Base-by-base conservation (phyloP, 257 asterid genomes). In the Salvia miltiorrhiza region DNA sequence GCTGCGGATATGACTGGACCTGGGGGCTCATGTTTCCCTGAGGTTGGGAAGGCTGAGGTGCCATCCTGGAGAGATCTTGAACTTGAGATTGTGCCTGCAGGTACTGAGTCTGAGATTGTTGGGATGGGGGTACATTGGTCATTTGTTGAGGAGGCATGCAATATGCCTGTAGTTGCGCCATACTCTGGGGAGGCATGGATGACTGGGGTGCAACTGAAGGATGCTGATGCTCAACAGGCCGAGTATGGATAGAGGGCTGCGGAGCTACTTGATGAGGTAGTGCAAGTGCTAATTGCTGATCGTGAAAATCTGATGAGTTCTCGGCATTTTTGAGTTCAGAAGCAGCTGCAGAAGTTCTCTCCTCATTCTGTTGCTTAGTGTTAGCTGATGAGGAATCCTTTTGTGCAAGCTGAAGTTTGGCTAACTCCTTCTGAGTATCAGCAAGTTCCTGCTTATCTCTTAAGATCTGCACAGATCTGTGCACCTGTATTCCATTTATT, bases 361-460 rank as follows among this genome's bases (percentile, higher is more conserved):
- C 99, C 72, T 88, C 96, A 14, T 79, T 83, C 72, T 82, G 89
- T 43, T 75, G 90, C 50, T 77, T 70, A 73, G 28, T 82, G 73
- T 64, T 76, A 69, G 81, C 67, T 21, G 84, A 70, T 49, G 91
- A 72, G 60, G 96, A 76, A 48, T 86, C 99, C 60, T 85, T 90
- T 60, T 89, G 92, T 7, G 79, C 87, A 52, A 90, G 88, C 81
- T 93, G 93, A 80, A 93, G 96, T 82, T 84, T 90, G 71, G 97
- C 93, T 47, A 88, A 90, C 77, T 93, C 99, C 80, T 87, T 90
- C 72, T 90, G 97, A 62, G 97, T 65, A 32, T 90, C 97, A 21
- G 92, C 91, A 70, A 93, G 97, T 79, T 93, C 99, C 79, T 93
- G 97, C 79, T 93, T 93, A 71, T 93, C 99, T 72, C 96, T 80